These are phyloP conservation scores for Sphagnum tenellum DNA, from an alignment of 225 moss, liverwort and hornwort genomes.

Conservation along the genomic window DNA sequence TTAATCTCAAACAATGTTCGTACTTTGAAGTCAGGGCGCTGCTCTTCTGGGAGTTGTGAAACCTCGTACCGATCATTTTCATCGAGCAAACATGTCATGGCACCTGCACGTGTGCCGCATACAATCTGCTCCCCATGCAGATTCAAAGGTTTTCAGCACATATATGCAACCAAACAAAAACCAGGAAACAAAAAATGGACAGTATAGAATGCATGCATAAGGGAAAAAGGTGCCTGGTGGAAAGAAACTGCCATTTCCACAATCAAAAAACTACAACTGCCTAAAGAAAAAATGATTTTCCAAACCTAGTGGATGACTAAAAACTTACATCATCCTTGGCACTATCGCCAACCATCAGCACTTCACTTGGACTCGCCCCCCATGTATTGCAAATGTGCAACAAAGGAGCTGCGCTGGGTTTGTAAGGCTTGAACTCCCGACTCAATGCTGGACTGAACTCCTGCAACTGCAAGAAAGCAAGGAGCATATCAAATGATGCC, in stretches of 20 bases:
- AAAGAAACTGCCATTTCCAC: too few relatives aligned
- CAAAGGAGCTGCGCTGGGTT: constrained; percentile 41
- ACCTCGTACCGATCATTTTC: constrained; percentile 6
- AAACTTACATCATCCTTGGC: constrained; percentile 18
- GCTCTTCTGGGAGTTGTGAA: constrained; percentile 8
- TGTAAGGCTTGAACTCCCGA: constrained; percentile 38
- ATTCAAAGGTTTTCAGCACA: too few relatives aligned
- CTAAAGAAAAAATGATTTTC: too few relatives aligned
- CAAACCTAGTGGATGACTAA: too few relatives aligned
- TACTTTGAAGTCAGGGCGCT: constrained; percentile 20
- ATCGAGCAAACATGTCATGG: constrained; percentile 37
- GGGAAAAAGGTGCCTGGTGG: too few relatives aligned
- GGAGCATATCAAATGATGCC: too few relatives aligned
- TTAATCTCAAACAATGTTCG: constrained; percentile 20
- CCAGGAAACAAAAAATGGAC: too few relatives aligned
- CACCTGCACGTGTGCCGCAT: constrained; percentile 42
- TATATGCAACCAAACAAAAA: too few relatives aligned
- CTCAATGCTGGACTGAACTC: constrained; percentile 29
- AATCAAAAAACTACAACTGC: too few relatives aligned
- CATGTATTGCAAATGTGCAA: constrained; percentile 44
- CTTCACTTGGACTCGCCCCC: constrained; percentile 27
- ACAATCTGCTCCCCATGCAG: constrained; percentile 7
- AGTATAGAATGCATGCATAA: too few relatives aligned
- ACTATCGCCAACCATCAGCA: constrained; percentile 53
- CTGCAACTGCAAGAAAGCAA: neutral